Conservation (phyloP, 805 yeast species). For the Hanseniaspora valbyensis region DNA sequence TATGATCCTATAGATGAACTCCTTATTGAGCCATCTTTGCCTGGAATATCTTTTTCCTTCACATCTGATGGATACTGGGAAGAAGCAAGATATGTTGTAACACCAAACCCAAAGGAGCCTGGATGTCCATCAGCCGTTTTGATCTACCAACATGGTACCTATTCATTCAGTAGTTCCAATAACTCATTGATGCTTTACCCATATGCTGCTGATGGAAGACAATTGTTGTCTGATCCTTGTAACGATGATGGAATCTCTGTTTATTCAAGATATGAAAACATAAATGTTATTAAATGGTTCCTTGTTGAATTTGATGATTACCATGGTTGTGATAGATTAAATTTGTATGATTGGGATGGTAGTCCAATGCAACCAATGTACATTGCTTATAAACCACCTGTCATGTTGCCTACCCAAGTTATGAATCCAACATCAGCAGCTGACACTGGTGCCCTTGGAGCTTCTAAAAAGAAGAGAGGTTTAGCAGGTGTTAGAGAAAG, state of each 20-base stretch:
- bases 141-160: constrained; percentile 83
- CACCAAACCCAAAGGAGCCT: constrained; percentile 61
- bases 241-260: constrained; percentile 44
- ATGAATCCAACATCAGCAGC: constrained; percentile 55
- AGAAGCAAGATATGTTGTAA: constrained; percentile 74
- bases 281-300: constrained; percentile 47
- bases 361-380: constrained; percentile 74
- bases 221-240: constrained; percentile 81
- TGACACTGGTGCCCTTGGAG: constrained; percentile 10
- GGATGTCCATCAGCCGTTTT: constrained; percentile 74
- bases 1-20: constrained; percentile 94
- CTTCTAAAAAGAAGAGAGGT: background rate
- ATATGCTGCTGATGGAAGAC: constrained; percentile 82
- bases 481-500: constrained; percentile 8
- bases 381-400: constrained; percentile 84
- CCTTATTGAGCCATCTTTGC: constrained; percentile 86
- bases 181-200: constrained; percentile 67
- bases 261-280: constrained; percentile 64
- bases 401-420: constrained; percentile 89
- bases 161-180: constrained; percentile 41
- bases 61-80: constrained; percentile 87
- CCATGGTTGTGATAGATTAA: constrained; percentile 71
- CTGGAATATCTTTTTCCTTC: constrained; percentile 88
- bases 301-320: constrained; percentile 58
- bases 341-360: constrained; percentile 69